Evolutionary conservation across 805 yeast species (phyloP), one percentile per base, ranked within the genome.

Genomic region (Vanderwaltozyma verrucispora): DNA sequence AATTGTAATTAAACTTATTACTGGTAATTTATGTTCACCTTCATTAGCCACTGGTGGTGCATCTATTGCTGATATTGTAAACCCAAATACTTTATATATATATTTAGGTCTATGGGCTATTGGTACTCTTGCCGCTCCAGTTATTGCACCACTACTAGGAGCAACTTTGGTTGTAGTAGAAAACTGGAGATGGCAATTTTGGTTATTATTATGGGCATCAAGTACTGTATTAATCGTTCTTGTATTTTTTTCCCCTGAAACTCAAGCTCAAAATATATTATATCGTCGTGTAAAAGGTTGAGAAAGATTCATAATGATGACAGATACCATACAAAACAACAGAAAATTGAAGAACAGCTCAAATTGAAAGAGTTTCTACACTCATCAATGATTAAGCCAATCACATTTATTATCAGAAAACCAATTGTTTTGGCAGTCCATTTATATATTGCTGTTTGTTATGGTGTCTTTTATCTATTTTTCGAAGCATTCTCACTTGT

Each of bases 401-500:
- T 70, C 36, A 67, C 66, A 37, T 61, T 77, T 38, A 63, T 69
- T n/a, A 24, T 68, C 18, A 44, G 53, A 35, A 83, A 77, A 51
- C 83, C 82, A 0, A 72, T 72, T 19, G 69, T 76, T n/a, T 40
- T 75, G 15, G 60, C 74, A 23, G 67, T 75, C 41, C 67, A 75
- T 48, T 16, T 68, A 20, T 75, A 74, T 51, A 59, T 71, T 44
- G 73, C 77, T 0, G 47, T 75, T 35, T 60, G 67, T 6, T 77
- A 76, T 52, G 71, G 78, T 21, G 54, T 69, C 23, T 45, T 72
- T 43, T 77, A 74, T 51, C 52, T 74, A 17, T 76, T 72, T 63
- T 73, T 76, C 47, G 82, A 77, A 54, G 75, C 74, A 5, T 74
- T 73, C 56, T 83, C 84, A 9, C 60, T 75, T 27, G 75, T 72